Base-by-base conservation (phyloP, 2,329 filamentous ascomycete genomes). In the Beauveria brongniartii region DNA sequence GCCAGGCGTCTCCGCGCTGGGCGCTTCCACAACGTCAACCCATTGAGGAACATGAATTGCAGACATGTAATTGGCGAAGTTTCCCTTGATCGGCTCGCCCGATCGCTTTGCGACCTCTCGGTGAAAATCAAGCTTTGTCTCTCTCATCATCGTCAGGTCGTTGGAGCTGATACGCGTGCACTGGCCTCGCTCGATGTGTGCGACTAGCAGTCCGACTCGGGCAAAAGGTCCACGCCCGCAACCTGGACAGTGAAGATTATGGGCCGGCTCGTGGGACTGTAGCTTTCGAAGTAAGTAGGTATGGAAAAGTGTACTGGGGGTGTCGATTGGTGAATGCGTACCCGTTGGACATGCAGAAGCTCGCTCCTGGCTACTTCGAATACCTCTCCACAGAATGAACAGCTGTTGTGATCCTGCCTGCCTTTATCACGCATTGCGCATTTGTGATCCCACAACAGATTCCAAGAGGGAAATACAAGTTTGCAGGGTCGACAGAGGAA, bases 221-320 rank as follows among this genome's bases (percentile, higher is more conserved):
- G 37, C 52, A 60, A 80, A 82, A 1, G 68, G 68, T 2, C 65
- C 70, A 0, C 66, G 62, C 0, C 66, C 55, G 62, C 81, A 84
- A 28, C 76, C 80, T 1, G 79, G 79, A 53, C 81, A 84, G 3
- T 64, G 52, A 1, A 84, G 71, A 1, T 74, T 62, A 58, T 80
- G 77, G 20, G 69, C 65, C 14, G 72, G 64, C 6, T 72, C 71
- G 61, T 81, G 79, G 12, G 64, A 54, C 77, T 80, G 6, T 1
- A 22, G 1, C 34, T 5, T 5, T 54, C 69, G 22, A 24, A 8
- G 18, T 20, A 28, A 55, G 34, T 30, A 28, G 28, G 20, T 41
- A 41, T 12, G 24, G 14, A 22, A 28, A 30, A 30, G 8, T 16
- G 22, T 26, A 8, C 22, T 6, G n/a, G 5, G 34, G 14, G 24